Evolutionary conservation across 371 early-diverging fungal genomes (phyloP).

Genomic region (Lichtheimia ramosa): DNA sequence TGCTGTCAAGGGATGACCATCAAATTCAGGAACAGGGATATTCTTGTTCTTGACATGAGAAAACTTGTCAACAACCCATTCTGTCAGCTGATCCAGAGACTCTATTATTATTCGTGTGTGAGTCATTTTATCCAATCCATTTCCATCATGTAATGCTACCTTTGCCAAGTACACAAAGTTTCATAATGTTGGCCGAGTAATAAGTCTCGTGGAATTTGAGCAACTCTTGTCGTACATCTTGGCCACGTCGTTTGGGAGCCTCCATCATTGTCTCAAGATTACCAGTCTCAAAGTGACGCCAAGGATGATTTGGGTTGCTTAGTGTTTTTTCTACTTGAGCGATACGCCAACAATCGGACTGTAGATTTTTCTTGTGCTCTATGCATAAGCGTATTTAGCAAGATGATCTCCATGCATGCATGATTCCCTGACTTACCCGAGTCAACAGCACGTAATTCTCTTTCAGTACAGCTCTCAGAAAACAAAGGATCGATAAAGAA

Average conservation of each 20-base stretch:
- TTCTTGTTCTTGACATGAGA: slow-evolving; percentile 69
- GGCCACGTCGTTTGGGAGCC: slow-evolving; percentile 64
- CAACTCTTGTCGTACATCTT: slow-evolving; percentile 80
- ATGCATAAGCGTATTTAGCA: slow-evolving; percentile 1
- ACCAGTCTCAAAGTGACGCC: slow-evolving; percentile 81
- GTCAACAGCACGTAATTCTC: slow-evolving; percentile 93
- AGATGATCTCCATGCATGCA: not conserved
- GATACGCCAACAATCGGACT: slow-evolving; percentile 82
- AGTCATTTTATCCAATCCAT: not conserved
- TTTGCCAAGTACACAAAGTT: slow-evolving; percentile 87
- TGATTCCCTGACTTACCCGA: slow-evolving; percentile 51
- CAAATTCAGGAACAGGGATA: slow-evolving; percentile 61
- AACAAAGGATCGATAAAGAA: slow-evolving; percentile 94
- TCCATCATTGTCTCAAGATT: slow-evolving; percentile 81
- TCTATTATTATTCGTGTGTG: slow-evolving; percentile 44
- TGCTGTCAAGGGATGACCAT: slow-evolving; percentile 71
- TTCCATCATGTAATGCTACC: slow-evolving; percentile 36
- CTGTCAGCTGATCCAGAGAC: slow-evolving; percentile 74
- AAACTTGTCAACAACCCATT: slow-evolving; percentile 81
- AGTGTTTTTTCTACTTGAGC: slow-evolving; percentile 80
- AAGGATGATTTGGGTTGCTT: slow-evolving; percentile 79
- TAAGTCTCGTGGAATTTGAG: slow-evolving; percentile 84
- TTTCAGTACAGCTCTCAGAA: slow-evolving; percentile 81
- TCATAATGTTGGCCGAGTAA: slow-evolving; percentile 97
- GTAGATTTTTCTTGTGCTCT: slow-evolving; percentile 93